phyloP scores from a whole-genome alignment of 345 rosid genomes.

The Reutealis trisperma region DNA sequence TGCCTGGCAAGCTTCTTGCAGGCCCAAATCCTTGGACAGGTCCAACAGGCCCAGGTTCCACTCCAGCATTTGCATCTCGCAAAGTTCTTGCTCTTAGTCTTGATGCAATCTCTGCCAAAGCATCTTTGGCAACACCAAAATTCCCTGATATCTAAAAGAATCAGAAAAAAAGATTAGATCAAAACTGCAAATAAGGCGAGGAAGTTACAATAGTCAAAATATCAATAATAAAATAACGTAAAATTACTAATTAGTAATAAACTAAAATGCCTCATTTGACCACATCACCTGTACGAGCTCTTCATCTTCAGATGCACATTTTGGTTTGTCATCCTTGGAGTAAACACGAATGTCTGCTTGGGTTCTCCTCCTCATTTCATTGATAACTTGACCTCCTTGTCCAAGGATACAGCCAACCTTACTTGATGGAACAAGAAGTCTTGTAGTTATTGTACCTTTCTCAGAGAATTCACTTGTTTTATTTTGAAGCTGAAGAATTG shows the following conservation, averaged over 20 bases:
- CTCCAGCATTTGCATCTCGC: conserved; percentile 46
- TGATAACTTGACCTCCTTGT: conserved; percentile 62
- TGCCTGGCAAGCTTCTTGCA: conserved; percentile 34
- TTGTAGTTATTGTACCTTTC: conserved; percentile 44
- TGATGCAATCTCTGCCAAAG: conserved; percentile 52
- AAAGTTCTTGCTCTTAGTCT: conserved; percentile 54
- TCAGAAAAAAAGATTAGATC: not conserved
- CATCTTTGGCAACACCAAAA: conserved; percentile 54
- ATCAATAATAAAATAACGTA: conserved; percentile 3
- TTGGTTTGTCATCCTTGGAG: conserved; percentile 56
- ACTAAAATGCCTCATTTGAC: not conserved
- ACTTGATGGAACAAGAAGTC: conserved; percentile 60
- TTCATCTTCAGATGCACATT: conserved; percentile 57
- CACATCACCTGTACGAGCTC: conserved; percentile 58
- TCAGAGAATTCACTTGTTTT: conserved; percentile 50
- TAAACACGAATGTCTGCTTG: conserved; percentile 58
- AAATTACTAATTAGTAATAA: not conserved
- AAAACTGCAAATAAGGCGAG: not conserved
- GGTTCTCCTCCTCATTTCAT: conserved; percentile 66
- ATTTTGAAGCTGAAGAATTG: conserved; percentile 58
- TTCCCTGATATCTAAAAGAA: conserved; percentile 54
- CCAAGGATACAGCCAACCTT: conserved; percentile 66
- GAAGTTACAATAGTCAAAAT: not conserved
- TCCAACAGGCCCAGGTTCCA: conserved; percentile 36
- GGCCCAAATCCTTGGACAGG: conserved; percentile 36